A percentile compares a stretch with the other conserved stretches of the same genome.
phyloP scores from a whole-genome alignment of 2,329 filamentous ascomycete species.

The Cryphonectria naterciae region DNA sequence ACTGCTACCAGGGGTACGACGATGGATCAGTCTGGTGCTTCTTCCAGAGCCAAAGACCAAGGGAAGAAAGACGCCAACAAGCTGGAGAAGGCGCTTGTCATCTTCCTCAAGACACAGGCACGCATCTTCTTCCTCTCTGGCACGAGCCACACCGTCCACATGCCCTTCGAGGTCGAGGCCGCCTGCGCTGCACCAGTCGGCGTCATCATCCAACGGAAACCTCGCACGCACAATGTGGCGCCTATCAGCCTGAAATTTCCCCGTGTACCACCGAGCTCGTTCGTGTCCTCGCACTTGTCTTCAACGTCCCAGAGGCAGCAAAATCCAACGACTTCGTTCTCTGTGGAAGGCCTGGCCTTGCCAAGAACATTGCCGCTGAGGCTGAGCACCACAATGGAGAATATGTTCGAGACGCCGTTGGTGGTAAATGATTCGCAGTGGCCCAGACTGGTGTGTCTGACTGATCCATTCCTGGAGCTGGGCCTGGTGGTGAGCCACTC shows the following conservation, averaged over 20 bases:
- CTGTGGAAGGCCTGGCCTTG: constrained; percentile 59
- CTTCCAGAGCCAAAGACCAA: constrained; percentile 17
- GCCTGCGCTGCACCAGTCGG: constrained; percentile 83
- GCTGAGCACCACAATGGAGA: constrained; percentile 58
- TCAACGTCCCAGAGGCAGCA: constrained; percentile 48
- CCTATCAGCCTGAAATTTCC: constrained; percentile 60
- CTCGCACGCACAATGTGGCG: constrained; percentile 54
- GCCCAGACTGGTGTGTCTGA: constrained; percentile 80
- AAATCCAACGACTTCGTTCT: constrained; percentile 57
- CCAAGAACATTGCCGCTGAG: constrained; percentile 58
- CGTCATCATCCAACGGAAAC: constrained; percentile 83
- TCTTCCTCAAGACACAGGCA: constrained; percentile 89
- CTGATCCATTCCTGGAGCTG: constrained; percentile 83
- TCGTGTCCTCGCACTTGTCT: constrained; percentile 70
- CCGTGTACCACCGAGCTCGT: constrained; percentile 79
- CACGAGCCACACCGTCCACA: constrained; percentile 84
- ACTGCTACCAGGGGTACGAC: constrained; percentile 34
- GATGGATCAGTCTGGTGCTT: constrained; percentile 16
- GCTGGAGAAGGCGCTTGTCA: constrained; percentile 74
- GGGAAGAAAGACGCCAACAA: constrained; percentile 25
- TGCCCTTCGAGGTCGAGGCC: constrained; percentile 92
- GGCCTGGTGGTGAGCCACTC: constrained; percentile 74
- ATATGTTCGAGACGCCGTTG: constrained; percentile 59
- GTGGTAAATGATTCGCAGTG: constrained; percentile 62
- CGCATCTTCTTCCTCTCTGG: constrained; percentile 92